Percentiles rank a stretch among this genome's conserved stretches.
Conservation (phyloP, 169 alveolate genomes). For the Eimeria acervulina region DNA sequence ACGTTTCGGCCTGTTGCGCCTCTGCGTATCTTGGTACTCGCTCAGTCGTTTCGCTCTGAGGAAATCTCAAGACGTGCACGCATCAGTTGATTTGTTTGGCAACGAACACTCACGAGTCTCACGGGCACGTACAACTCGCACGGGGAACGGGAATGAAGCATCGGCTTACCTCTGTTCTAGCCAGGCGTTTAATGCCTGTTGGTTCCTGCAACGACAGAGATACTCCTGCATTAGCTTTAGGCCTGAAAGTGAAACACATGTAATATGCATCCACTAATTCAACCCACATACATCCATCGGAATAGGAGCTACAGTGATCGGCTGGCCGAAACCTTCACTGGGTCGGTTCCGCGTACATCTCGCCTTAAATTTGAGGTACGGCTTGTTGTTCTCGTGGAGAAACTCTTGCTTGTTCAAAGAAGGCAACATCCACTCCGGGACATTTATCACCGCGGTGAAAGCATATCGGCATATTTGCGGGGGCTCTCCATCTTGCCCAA, state of each 20-base stretch:
- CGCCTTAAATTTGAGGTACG: slow-evolving; percentile 90
- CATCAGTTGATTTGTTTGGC: background rate
- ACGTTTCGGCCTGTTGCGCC: slow-evolving; percentile 79
- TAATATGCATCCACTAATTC: background rate
- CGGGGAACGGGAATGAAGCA: background rate
- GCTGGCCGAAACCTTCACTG: background rate
- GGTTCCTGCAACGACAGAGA: slow-evolving; percentile 80
- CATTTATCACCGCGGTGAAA: slow-evolving; percentile 92
- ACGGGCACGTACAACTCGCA: background rate
- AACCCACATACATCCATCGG: background rate
- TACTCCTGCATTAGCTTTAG: slow-evolving; percentile 79
- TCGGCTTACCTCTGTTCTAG: slow-evolving; percentile 76
- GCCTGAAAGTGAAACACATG: slow-evolving; percentile 2
- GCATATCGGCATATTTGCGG: slow-evolving; percentile 90
- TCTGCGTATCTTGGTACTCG: slow-evolving; percentile 73
- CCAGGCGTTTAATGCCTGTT: slow-evolving; percentile 78
- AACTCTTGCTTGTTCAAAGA: slow-evolving; percentile 95
- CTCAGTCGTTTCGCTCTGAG: slow-evolving; percentile 66
- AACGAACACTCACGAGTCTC: background rate
- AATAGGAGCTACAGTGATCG: background rate
- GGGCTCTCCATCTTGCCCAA: slow-evolving; percentile 64
- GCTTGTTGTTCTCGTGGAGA: slow-evolving; percentile 92
- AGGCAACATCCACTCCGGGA: slow-evolving; percentile 95
- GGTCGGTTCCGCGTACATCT: slow-evolving; percentile 64
- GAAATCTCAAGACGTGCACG: background rate